Conservation (phyloP, 2,329 filamentous ascomycete species). For the Colletotrichum salicis region DNA sequence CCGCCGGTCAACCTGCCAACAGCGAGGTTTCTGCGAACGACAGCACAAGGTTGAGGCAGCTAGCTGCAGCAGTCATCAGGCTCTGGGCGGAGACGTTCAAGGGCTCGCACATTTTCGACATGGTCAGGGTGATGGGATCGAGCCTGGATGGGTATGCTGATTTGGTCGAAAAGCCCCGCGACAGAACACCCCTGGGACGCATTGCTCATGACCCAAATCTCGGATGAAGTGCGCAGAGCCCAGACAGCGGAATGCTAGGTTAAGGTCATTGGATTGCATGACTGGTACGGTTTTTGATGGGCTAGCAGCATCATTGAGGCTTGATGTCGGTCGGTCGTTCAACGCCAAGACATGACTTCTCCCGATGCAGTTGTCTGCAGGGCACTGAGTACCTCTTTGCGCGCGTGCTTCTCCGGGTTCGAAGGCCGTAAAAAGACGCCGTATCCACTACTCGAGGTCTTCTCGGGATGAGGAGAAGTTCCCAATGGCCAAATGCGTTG, state of each 20-base stretch:
- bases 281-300: not conserved
- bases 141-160: conserved; percentile 68
- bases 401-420: not conserved
- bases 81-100: conserved; percentile 73
- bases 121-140: conserved; percentile 67
- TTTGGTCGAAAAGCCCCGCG: conserved; percentile 64
- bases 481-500: not conserved
- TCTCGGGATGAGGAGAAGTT: not conserved
- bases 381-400: not conserved
- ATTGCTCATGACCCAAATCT: conserved; percentile 39
- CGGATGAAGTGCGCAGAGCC: conserved; percentile 9
- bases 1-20: conserved; percentile 48
- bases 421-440: not conserved
- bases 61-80: conserved; percentile 67
- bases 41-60: conserved; percentile 62
- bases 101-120: conserved; percentile 69
- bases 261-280: not conserved
- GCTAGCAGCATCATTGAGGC: not conserved
- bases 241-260: not conserved
- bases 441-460: not conserved
- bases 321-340: not conserved
- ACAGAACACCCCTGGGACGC: conserved; percentile 56
- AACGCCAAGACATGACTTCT: conserved; percentile 18
- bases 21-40: conserved; percentile 60
- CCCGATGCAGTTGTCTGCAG: conserved; percentile 6